Base-by-base conservation (phyloP, 805 yeast genomes). In the Tetrapisispora nanseiensis region DNA sequence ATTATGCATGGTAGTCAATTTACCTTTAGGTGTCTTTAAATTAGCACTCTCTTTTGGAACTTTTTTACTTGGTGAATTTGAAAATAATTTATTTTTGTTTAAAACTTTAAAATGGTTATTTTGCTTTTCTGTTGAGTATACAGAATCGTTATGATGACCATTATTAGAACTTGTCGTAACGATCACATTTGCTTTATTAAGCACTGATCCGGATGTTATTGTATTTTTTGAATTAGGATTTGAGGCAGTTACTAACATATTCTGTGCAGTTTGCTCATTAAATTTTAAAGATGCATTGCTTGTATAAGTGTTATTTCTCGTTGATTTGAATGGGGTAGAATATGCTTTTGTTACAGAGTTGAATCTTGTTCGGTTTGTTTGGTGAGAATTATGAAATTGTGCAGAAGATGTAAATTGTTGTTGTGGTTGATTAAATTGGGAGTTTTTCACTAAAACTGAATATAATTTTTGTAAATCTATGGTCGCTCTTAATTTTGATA, bases 401-500 rank as follows among this genome's bases (percentile, higher is more conserved):
- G 11, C 15, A 24, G 38, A 23, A 11, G 30, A 18, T 18, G 24
- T 35, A 11, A 16, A 35, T 12, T 35, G 38, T 7, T 35, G 30
- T 7, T 16, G 20, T 35, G 15, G 38, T 24, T 35, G 38, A 26
- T 19, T 20, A 21, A 12, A 12, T 29, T 32, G 32, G 28, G 46
- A 43, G 41, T 40, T 31, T 34, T 40, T 40, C 12, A 15, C 18
- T 24, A 40, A n/a, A 21, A 45, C 19, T 6, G 42, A 42, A 24
- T 46, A 56, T 35, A 56, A 38, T 22, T 46, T 42, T 27, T 52
- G 49, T 33, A 56, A 41, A 44, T 78, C 75, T 16, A 86, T 71
- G 44, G 74, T 74, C 16, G 82, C 85, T 11, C 95, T 92, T 63
- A 82, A 65, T 37, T 71, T 69, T 52, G 86, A 78, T 37, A 92